These are phyloP conservation scores for Xylariomycetidae sp. DNA, from an alignment of 2,329 filamentous ascomycete species.

Conservation along the genomic window DNA sequence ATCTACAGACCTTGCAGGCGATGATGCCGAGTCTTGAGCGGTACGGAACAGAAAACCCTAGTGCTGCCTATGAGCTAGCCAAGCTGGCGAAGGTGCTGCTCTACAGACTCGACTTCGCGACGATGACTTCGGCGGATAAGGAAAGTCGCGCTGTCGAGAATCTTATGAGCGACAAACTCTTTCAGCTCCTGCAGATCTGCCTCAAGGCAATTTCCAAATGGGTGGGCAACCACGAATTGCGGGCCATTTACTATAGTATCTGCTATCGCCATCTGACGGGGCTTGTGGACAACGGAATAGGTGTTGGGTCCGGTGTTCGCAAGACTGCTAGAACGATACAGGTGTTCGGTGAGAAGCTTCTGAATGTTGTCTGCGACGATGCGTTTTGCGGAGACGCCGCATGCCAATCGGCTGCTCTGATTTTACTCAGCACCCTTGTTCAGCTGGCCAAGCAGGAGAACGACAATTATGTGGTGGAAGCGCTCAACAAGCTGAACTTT, in stretches of 20 bases:
- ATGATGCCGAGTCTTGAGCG: constrained; percentile 83
- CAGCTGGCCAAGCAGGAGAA: constrained; percentile 67
- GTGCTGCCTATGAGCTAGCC: constrained; percentile 71
- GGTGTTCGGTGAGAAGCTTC: constrained; percentile 67
- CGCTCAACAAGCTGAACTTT: constrained; percentile 83
- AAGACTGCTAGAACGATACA: constrained; percentile 70
- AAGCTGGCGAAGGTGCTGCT: constrained; percentile 70
- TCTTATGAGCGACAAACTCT: constrained; percentile 81
- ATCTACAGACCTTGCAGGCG: constrained; percentile 80
- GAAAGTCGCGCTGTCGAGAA: constrained; percentile 53
- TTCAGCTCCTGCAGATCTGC: constrained; percentile 85
- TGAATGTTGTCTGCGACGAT: constrained; percentile 89
- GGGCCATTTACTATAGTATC: constrained; percentile 86
- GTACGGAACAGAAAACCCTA: constrained; percentile 63
- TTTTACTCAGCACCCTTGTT: constrained; percentile 77
- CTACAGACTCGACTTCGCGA: constrained; percentile 61
- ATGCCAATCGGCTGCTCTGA: constrained; percentile 79
- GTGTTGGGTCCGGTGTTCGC: constrained; percentile 40
- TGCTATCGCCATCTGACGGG: constrained; percentile 80
- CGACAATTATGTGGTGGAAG: constrained; percentile 71
- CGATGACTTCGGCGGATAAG: constrained; percentile 34
- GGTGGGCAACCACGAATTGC: constrained; percentile 64
- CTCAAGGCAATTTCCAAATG: constrained; percentile 74
- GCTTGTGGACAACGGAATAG: constrained; percentile 53
- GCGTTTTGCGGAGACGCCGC: constrained; percentile 77